phyloP scores from a whole-genome alignment of 805 yeast species.

The Candida lessepsii region DNA sequence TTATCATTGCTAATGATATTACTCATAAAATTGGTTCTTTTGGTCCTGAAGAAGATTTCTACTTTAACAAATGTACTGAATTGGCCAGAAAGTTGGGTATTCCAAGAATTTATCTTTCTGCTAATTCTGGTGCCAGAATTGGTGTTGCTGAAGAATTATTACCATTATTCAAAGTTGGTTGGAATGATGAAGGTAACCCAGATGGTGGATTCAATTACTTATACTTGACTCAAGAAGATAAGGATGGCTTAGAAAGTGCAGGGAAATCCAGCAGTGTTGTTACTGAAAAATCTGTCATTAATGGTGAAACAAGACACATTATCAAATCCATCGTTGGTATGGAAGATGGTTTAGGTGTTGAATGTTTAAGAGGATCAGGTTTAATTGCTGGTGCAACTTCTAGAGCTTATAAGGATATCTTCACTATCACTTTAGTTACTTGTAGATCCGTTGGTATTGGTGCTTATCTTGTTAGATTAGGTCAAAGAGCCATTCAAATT shows the following conservation, averaged over 20 bases:
- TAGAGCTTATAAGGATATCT: constrained; percentile 94
- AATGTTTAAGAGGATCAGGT: constrained; percentile 97
- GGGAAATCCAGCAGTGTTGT: constrained; percentile 62
- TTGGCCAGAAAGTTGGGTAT: constrained; percentile 86
- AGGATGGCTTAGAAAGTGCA: constrained; percentile 51
- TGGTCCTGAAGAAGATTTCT: constrained; percentile 93
- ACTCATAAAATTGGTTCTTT: constrained; percentile 98
- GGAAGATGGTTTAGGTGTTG: constrained; percentile 97
- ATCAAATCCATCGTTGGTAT: constrained; percentile 87
- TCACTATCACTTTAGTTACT: constrained; percentile 97
- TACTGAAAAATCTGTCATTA: constrained; percentile 78
- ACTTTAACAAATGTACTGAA: constrained; percentile 90
- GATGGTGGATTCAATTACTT: constrained; percentile 88
- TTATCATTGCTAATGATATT: constrained; percentile 94
- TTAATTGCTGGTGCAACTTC: constrained; percentile 98
- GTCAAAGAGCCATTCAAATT: constrained; percentile 98
- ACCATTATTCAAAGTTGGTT: constrained; percentile 84
- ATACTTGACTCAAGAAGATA: constrained; percentile 72
- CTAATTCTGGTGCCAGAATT: constrained; percentile 98
- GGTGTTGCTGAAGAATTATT: constrained; percentile 97
- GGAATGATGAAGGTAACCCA: constrained; percentile 78
- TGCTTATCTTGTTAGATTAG: constrained; percentile 95
- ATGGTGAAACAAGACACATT: constrained; percentile 78
- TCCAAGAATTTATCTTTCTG: constrained; percentile 94
- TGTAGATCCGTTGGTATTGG: constrained; percentile 99